Conservation (phyloP, 345 rosid genomes). For the Euphorbia pulcherrima region DNA sequence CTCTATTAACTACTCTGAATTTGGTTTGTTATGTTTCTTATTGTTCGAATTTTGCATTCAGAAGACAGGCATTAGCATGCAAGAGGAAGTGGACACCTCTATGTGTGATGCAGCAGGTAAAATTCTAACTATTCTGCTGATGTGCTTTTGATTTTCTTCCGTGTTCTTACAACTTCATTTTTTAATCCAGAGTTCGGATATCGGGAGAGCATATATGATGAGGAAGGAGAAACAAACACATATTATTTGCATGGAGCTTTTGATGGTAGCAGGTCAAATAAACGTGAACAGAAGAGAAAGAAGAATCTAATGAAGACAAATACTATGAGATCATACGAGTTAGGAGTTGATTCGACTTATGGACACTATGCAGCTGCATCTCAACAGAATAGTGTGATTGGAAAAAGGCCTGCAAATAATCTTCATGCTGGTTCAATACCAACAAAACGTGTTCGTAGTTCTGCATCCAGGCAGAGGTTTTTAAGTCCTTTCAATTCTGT, state of each 20-base stretch:
- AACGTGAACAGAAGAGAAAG: constrained; percentile 56
- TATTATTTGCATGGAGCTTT: constrained; percentile 63
- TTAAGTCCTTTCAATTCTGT: constrained; percentile 57
- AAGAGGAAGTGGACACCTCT: constrained; percentile 84
- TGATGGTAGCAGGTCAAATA: constrained; percentile 52
- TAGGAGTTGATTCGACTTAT: constrained; percentile 55
- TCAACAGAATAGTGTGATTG: constrained; percentile 49
- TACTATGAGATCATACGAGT: constrained; percentile 54
- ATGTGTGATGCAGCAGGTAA: constrained; percentile 73
- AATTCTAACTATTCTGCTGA: constrained; percentile 2
- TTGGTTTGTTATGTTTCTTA: constrained; percentile 8
- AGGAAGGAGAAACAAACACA: constrained; percentile 76
- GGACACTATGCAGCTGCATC: constrained; percentile 40
- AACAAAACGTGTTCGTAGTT: constrained; percentile 84
- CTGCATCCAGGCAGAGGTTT: constrained; percentile 78
- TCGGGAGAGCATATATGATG: constrained; percentile 53
- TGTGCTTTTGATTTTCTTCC: constrained; percentile 17
- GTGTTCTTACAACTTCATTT: constrained; percentile 24
- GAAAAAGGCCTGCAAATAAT: constrained; percentile 65
- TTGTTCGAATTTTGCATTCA: constrained; percentile 22
- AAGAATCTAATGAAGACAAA: constrained; percentile 50
- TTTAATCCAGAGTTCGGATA: constrained; percentile 56
- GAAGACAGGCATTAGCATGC: constrained; percentile 71
- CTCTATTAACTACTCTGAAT: not conserved
- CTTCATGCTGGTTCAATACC: constrained; percentile 67